Percentiles rank a stretch among this genome's conserved stretches.
phyloP scores from a whole-genome alignment of 176 grass and related monocot genomes.

The sorghum (Sorghum bicolor) region Sorghum_bicolor_NCBIv3 NC_012871.2:72211501-72212000 shows the following conservation, averaged over 20 bases:
- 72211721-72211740: neutral
- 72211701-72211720: neutral
- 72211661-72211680: slow-evolving; percentile 11
- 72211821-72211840: neutral
- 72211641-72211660: neutral
- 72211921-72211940: slow-evolving; percentile 34
- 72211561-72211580: no score
- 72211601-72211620: neutral
- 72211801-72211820: neutral
- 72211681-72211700: neutral
- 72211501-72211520: no score
- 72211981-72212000: neutral
- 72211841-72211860: neutral
- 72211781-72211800: neutral
- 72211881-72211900: neutral
- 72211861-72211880: neutral
- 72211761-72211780: neutral
- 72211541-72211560: no score
- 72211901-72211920: neutral
- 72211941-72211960: neutral
- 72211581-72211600: no score
- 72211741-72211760: neutral
- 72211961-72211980: neutral
- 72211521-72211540: no score
- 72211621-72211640: neutral